Conservation (phyloP, 495 filamentous ascomycete genomes). For the Trichoderma asperelloides region DNA sequence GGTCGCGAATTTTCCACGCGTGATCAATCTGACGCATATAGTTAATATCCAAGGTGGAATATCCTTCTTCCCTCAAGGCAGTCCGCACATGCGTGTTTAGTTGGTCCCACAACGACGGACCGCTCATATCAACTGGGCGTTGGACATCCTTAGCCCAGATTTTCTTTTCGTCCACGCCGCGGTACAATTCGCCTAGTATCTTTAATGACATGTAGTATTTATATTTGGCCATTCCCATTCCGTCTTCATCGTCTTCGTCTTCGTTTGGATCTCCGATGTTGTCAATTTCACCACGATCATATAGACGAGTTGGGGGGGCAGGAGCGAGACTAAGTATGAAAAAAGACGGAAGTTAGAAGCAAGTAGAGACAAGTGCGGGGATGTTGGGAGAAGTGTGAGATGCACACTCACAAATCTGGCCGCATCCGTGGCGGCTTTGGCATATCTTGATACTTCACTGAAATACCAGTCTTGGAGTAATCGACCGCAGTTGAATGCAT, state of each 20-base stretch:
- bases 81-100: slow-evolving; percentile 1
- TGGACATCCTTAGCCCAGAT: slow-evolving; percentile 53
- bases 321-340: slow-evolving; percentile 42
- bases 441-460: slow-evolving; percentile 40
- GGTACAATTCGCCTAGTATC: slow-evolving; percentile 62
- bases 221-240: slow-evolving; percentile 39
- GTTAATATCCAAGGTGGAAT: neutral
- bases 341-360: slow-evolving; percentile 10
- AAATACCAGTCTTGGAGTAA: slow-evolving; percentile 69
- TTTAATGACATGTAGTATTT: slow-evolving; percentile 61
- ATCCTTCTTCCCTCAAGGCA: neutral
- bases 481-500: slow-evolving; percentile 74
- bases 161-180: slow-evolving; percentile 61
- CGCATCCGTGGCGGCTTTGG: slow-evolving; percentile 17
- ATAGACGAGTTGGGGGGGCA: slow-evolving; percentile 49
- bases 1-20: slow-evolving; percentile 42
- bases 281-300: slow-evolving; percentile 33
- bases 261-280: slow-evolving; percentile 27
- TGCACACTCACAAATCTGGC: slow-evolving; percentile 34
- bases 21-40: neutral
- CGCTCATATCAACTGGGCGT: slow-evolving; percentile 15
- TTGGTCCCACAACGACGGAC: slow-evolving; percentile 30
- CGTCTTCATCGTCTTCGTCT: slow-evolving; percentile 41
- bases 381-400: neutral
- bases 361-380: neutral